Evolutionary conservation across 306 rosid species (phyloP).

Genomic region (Elaeagnus macrophylla): DNA sequence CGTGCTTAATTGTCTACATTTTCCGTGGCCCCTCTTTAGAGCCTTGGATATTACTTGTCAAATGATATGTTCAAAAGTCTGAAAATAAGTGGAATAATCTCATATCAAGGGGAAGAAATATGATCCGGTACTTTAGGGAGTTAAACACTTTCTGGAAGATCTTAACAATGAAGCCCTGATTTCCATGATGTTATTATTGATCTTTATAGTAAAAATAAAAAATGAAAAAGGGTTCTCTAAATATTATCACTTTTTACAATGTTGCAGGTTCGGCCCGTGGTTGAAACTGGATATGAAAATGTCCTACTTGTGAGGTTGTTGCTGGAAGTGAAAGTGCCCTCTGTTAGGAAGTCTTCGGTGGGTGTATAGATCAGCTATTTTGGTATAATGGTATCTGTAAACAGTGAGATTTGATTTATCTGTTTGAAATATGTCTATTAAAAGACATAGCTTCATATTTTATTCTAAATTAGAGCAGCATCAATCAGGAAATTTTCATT

Average conservation of each 20-base stretch:
- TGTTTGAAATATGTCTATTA: constrained; percentile 1
- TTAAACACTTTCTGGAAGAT: too few species aligned
- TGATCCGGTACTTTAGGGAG: too few species aligned
- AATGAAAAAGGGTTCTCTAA: neutral
- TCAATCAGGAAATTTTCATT: constrained; percentile 14
- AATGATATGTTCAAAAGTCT: too few species aligned
- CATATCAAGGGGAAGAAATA: too few species aligned
- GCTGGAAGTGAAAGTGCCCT: constrained; percentile 58
- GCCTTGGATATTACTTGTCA: too few species aligned
- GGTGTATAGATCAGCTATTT: constrained; percentile 24
- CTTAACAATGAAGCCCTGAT: too few species aligned
- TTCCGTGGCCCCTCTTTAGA: too few species aligned
- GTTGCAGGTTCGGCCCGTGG: constrained; percentile 90
- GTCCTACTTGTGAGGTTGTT: constrained; percentile 77
- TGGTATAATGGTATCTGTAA: neutral
- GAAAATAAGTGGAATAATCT: too few species aligned
- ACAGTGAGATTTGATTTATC: neutral
- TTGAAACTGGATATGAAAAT: constrained; percentile 92
- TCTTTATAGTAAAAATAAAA: too few species aligned
- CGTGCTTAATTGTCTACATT: too few species aligned
- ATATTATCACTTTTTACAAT: constrained; percentile 7
- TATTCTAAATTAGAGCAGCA: constrained; percentile 2
- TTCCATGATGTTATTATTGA: too few species aligned
- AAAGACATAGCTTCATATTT: neutral
- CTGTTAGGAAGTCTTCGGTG: constrained; percentile 69